Evolutionary conservation across 2,329 filamentous ascomycete species (phyloP).

Genomic region (Aspergillus sp.): DNA sequence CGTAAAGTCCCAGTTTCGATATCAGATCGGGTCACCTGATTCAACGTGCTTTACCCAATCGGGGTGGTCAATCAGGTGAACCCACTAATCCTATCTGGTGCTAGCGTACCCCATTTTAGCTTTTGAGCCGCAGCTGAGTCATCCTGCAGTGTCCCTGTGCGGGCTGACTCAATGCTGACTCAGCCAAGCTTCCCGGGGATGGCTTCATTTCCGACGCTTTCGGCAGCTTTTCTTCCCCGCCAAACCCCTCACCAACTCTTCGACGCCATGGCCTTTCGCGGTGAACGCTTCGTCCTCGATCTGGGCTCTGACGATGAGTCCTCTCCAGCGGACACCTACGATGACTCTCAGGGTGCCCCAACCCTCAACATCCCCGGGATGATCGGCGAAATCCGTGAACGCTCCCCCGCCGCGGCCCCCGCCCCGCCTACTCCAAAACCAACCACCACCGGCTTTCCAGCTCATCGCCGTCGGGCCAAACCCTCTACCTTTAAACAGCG

Average conservation of each 20-base stretch:
- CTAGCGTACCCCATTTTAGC: conserved; percentile 31
- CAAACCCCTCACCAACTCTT: not conserved
- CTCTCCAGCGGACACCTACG: conserved; percentile 26
- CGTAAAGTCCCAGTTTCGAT: not conserved
- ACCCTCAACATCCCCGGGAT: conserved; percentile 42
- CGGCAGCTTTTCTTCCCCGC: conserved; percentile 11
- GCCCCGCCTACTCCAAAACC: conserved; percentile 55
- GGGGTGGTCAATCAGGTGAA: conserved; percentile 11
- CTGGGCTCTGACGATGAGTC: conserved; percentile 55
- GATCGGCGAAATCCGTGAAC: conserved; percentile 78
- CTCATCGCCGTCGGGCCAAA: conserved; percentile 74
- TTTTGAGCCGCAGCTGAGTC: conserved; percentile 42
- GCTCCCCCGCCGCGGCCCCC: conserved; percentile 53
- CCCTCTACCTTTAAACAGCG: conserved; percentile 80
- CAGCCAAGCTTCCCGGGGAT: not conserved
- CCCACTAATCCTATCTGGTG: conserved; percentile 25
- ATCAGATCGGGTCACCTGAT: conserved; percentile 22
- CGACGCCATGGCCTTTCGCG: conserved; percentile 52
- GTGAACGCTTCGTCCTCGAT: conserved; percentile 63
- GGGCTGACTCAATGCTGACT: conserved; percentile 8
- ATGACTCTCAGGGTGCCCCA: conserved; percentile 13
- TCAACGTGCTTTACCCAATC: conserved; percentile 15
- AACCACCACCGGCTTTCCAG: conserved; percentile 79
- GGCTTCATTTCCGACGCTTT: conserved; percentile 5
- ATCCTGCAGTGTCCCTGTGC: conserved; percentile 4